Evolutionary conservation across 768 basidiomycete species (phyloP).

Genomic region (Exsudoporus frostii): DNA sequence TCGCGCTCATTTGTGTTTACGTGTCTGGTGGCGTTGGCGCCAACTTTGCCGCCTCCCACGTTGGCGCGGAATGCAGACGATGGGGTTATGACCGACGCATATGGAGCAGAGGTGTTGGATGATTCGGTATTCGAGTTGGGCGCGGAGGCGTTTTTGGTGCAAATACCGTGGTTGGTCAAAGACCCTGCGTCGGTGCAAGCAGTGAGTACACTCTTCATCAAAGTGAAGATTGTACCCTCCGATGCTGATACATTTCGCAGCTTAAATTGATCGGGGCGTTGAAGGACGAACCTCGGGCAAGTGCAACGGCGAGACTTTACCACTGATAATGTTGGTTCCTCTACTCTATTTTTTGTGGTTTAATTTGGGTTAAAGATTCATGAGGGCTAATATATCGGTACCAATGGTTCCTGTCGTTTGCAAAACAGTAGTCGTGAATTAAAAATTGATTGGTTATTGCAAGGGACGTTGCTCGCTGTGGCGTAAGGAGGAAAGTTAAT

Average conservation of each 20-base stretch:
- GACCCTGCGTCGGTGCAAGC: not conserved
- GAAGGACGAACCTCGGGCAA: not conserved
- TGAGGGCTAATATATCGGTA: not conserved
- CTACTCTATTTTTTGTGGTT: not conserved
- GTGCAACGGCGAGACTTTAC: not conserved
- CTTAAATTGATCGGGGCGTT: not conserved
- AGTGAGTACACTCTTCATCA: not conserved
- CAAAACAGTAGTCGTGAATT: too few relatives aligned
- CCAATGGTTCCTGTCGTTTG: not conserved
- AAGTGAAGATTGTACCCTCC: too few relatives aligned
- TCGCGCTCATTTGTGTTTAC: conserved; percentile 14
- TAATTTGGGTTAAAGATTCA: not conserved
- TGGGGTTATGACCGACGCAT: too few relatives aligned
- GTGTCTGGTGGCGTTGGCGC: conserved; percentile 5
- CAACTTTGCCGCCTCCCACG: conserved; percentile 1
- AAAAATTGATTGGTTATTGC: too few relatives aligned
- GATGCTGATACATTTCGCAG: not conserved
- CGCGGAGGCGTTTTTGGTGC: conserved; percentile 8
- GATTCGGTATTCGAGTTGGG: conserved; percentile 10
- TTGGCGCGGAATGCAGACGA: not conserved
- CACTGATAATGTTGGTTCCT: not conserved
- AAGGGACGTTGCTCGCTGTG: too few relatives aligned
- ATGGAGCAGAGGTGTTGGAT: not conserved
- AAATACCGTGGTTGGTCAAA: conserved; percentile 1
- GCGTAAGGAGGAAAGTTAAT: too few relatives aligned